Base-by-base conservation (phyloP, 352 stramenopile genomes). In the Aphanomyces invadans region DNA sequence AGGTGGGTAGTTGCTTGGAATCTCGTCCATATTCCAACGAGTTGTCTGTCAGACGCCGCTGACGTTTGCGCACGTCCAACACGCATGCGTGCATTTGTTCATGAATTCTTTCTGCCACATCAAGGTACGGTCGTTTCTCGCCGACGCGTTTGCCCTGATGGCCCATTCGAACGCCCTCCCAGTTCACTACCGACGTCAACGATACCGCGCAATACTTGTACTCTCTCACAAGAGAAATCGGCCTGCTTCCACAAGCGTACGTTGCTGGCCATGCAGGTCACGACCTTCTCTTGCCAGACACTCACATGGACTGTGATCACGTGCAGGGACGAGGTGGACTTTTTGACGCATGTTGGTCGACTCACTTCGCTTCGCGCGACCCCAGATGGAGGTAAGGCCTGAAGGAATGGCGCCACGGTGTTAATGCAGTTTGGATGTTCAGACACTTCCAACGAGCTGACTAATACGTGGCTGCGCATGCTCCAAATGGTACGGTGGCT, bases 101-200 rank as follows among this genome's bases (percentile, higher is more conserved):
- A 25, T 63, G 17, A 63, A 63, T 31, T 63, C 55, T 19, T 63
- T 63, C 21, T 63, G 55, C 36, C 55, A 63, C 55, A 63, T 63
- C 33, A 44, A 63, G n/a, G 55, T 49, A 63, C 19, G 32, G n/a
- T 33, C 38, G 38, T 29, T n/a, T 4, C 11, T 56, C 12, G 21
- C 12, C 19, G 7, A 25, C 4, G 48, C 33, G 5, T 5, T 12
- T 31, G n/a, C n/a, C n/a, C n/a, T 57, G 12, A 57, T n/a, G n/a
- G n/a, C n/a, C n/a, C n/a, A n/a, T n/a, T n/a, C n/a, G n/a, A 21
- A 29, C 21, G 21, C 7, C 36, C 2, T 4, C 9, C 2, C 45
- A 63, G 55, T 63, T 63, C 28, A 57, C 21, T 21, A 63, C 29
- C 31, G 55, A 63, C 31, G 39, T 15, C 31, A 36, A 48, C 21